Base-by-base conservation (phyloP, 805 yeast species). In the Candida maesae region DNA sequence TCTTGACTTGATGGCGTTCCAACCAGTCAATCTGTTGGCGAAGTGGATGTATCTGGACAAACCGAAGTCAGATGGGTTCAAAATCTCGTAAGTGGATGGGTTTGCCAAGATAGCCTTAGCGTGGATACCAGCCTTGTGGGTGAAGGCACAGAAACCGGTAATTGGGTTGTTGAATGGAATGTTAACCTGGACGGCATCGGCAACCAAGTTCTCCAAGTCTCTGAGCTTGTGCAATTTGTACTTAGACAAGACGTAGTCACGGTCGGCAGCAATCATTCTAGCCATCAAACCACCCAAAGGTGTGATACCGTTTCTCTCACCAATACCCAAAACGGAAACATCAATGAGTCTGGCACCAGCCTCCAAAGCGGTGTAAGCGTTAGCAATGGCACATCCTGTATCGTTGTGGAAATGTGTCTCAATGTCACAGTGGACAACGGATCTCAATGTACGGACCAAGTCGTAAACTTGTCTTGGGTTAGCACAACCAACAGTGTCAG, bases 331-430 rank as follows among this genome's bases (percentile, higher is more conserved):
- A 14, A 91, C 98, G 12, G 96, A 84, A 33, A 88, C 95, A 67
- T 91, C 99, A 52, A 91, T 86, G 57, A 90, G 78, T 60, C 79
- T 81, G 53, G 99, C 99, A 59, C 99, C 99, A 41, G 89, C 99
- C 70, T 91, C 99, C 58, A 91, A 74, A 12, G 98, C 98, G 43
- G 97, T 88, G 77, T 93, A 93, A 25, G 99, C 96, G 65, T 91
- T 91, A 47, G 97, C 96, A 69, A 91, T 88, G 51, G 99, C 96
- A 73, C 98, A 93, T 49, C 99, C 99, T 25, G 99, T 91, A 67
- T 91, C 99, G 65, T 91, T 87, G 72, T 91, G 99, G 86, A 91
- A 93, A 67, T 91, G 99, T 66, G 96, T 87, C 72, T 91, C 99
- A 58, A 91, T 90, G 64, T 91, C 99, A 73, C 98, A 91, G 27